A percentile compares a stretch with the other conserved stretches of the same genome.
Evolutionary conservation across 352 stramenopile species (phyloP).

Genomic region (Elongisporangium prolatum): DNA sequence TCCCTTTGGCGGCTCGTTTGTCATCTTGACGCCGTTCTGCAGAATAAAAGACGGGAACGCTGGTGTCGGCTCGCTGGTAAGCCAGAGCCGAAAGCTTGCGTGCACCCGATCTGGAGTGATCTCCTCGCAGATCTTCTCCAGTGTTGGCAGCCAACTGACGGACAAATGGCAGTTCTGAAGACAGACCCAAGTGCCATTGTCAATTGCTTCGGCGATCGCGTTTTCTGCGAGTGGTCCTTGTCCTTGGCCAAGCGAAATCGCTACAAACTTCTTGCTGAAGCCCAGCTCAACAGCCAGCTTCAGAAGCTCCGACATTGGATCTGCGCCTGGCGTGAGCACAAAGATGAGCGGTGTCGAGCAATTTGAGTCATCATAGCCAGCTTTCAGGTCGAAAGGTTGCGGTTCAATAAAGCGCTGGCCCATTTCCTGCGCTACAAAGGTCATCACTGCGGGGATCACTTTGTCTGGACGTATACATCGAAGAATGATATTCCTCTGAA

Average conservation of each 20-base stretch:
- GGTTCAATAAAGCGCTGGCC: constrained; percentile 92
- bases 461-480: constrained; percentile 92
- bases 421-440: constrained; percentile 88
- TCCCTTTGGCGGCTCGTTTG: constrained; percentile 92
- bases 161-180: constrained; percentile 96
- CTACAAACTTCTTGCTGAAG: constrained; percentile 91
- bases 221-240: constrained; percentile 91
- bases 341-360: constrained; percentile 95
- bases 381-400: constrained; percentile 91
- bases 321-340: constrained; percentile 91
- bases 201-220: constrained; percentile 89
- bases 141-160: constrained; percentile 91
- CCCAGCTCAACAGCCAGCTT: constrained; percentile 89
- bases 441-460: constrained; percentile 88
- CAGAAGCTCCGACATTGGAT: constrained; percentile 93
- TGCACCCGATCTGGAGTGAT: constrained; percentile 90
- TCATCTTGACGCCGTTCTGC: constrained; percentile 94
- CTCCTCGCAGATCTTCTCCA: constrained; percentile 94
- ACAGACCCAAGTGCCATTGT: constrained; percentile 94
- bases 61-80: constrained; percentile 92
- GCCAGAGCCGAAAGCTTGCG: constrained; percentile 91
- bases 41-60: constrained; percentile 94
- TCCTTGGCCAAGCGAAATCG: constrained; percentile 93
- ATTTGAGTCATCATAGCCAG: constrained; percentile 90
- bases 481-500: constrained; percentile 90